Evolutionary conservation across 2,329 filamentous ascomycete species (phyloP).

Genomic region (Xylariaceae sp.): DNA sequence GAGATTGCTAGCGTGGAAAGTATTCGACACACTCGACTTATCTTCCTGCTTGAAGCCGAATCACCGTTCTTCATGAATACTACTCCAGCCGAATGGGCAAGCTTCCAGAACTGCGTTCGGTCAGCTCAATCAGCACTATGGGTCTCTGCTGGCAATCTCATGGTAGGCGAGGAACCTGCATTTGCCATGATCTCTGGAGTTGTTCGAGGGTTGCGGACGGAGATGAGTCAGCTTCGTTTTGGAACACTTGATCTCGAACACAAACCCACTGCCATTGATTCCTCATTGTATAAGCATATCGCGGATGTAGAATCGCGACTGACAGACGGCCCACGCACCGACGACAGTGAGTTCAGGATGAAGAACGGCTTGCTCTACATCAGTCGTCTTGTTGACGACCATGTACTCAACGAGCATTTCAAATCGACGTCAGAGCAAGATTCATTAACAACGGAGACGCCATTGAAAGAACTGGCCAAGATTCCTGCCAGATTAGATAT

Average conservation of each 20-base stretch:
- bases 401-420: neutral
- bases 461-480: neutral
- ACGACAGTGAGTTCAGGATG: conserved; percentile 10
- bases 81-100: neutral
- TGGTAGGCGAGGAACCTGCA: neutral
- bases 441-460: too few species aligned
- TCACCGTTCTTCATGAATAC: conserved; percentile 7
- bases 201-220: conserved; percentile 1
- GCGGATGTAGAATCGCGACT: too few species aligned
- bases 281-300: too few species aligned
- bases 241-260: conserved; percentile 7
- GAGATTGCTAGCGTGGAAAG: too few species aligned
- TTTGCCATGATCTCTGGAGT: conserved; percentile 10
- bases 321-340: too few species aligned
- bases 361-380: conserved; percentile 8
- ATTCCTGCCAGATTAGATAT: conserved; percentile 1
- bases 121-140: conserved; percentile 3
- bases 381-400: conserved; percentile 9
- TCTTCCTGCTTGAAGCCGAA: conserved; percentile 2
- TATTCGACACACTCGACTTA: neutral
- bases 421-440: neutral
- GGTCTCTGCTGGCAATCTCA: conserved; percentile 4
- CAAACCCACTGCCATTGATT: too few species aligned
- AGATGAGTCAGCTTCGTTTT: conserved; percentile 6
- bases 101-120: too few species aligned